These are phyloP conservation scores for Huntiella decipiens DNA, from an alignment of 2,329 filamentous ascomycete genomes.

Conservation along the genomic window DNA sequence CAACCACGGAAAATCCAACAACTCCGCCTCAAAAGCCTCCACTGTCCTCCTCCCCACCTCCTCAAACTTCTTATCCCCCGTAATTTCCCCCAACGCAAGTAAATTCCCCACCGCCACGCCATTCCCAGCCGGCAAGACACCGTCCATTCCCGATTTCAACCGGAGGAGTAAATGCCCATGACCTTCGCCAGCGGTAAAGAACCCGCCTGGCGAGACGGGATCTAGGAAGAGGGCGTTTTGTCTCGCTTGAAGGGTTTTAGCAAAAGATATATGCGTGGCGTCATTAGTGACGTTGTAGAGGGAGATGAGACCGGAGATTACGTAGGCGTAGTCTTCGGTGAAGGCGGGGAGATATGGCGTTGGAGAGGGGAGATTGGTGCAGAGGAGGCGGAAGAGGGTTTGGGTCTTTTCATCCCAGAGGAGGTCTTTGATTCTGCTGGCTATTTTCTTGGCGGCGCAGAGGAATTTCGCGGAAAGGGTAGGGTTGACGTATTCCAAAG, in stretches of 20 bases:
- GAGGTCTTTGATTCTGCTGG: constrained; percentile 49
- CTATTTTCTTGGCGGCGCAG: constrained; percentile 46
- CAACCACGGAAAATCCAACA: constrained; percentile 81
- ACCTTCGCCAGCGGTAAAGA: constrained; percentile 49
- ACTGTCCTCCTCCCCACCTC: constrained; percentile 53
- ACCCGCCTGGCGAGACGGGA: constrained; percentile 28
- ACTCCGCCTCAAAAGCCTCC: constrained; percentile 74
- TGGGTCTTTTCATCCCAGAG: constrained; percentile 49
- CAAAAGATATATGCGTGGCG: constrained; percentile 57
- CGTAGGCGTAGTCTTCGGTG: constrained; percentile 85
- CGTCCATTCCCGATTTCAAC: constrained; percentile 90
- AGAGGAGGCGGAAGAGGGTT: constrained; percentile 56
- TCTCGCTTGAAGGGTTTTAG: constrained; percentile 50
- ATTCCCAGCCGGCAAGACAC: constrained; percentile 76
- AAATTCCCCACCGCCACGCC: constrained; percentile 72
- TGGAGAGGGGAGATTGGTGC: constrained; percentile 35
- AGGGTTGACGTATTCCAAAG: constrained; percentile 41
- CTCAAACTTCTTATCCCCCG: constrained; percentile 32
- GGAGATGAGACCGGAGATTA: constrained; percentile 65
- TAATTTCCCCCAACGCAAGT: constrained; percentile 54
- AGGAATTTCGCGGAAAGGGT: constrained; percentile 42
- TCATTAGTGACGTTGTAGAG: constrained; percentile 72
- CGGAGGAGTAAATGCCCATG: constrained; percentile 59
- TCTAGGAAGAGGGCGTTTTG: constrained; percentile 58
- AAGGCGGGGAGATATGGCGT: constrained; percentile 56